Base-by-base conservation (phyloP, 371 early-diverging fungal species). In the Umbelopsis sp. region DNA sequence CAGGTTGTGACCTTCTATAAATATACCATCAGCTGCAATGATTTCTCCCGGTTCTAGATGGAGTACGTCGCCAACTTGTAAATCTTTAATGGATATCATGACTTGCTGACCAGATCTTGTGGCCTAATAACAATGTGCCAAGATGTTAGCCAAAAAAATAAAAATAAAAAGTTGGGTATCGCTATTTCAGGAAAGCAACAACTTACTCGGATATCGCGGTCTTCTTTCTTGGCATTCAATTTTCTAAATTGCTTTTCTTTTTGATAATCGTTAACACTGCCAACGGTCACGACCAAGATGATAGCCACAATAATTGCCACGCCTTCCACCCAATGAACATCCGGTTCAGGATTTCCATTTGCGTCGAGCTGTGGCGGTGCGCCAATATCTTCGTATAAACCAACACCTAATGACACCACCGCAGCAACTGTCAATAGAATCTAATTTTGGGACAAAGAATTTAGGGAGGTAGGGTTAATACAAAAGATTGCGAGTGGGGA, bases 11-110 rank as follows among this genome's bases (percentile, higher is more conserved):
- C 95, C 95, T 48, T 82, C 79, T 46, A 96, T 80, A 67, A 91
- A 87, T 48, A 98, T 80, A 66, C 96, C 95, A 76, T 98, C 99
- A 14, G 92, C 97, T 1, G 92, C 82, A 44, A 97, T 79, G 63
- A 97, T 90, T 73, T 97, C 98, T 38, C 98, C 99, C 9, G 96
- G 93, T 72, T 97, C 95, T 35, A 99, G 78, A 37, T 88, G 72
- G 48, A 97, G 72, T 20, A 98, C 83, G 75, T 98, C 98, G 29
- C 97, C 96, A 14, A 97, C 93, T 74, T 92, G 87, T 37, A 95
- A 71, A 68, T 94, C 92, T 70, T 89, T 86, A 44, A 96, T 89
- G n/a, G 95, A 93, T 50, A 95, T 73, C 37, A 90, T 80, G 10
- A 84, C 76, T 66, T 91, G 89, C 41, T 87, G 79, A 65, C 94